Evolutionary conservation across 306 rosid species (phyloP).

Genomic region (Elaeagnus macrophylla): DNA sequence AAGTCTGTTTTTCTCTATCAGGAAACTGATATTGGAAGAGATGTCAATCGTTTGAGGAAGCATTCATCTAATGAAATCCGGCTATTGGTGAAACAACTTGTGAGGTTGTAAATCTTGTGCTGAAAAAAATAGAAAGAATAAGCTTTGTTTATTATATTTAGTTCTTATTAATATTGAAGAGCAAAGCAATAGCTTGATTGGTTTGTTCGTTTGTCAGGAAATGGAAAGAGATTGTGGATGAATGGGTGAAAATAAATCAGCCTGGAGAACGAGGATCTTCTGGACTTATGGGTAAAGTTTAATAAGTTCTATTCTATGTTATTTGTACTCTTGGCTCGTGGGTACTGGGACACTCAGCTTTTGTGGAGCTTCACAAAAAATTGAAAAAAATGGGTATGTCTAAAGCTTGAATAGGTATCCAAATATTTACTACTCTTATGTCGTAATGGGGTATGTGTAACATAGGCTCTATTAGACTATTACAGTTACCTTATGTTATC

Average conservation of each 20-base stretch:
- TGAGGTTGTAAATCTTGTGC: conserved; percentile 45
- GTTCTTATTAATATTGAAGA: not conserved
- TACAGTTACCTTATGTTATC: conserved; percentile 1
- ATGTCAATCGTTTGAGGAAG: conserved; percentile 85
- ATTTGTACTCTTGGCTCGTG: too few species aligned
- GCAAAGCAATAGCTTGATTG: not conserved
- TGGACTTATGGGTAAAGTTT: conserved; percentile 59
- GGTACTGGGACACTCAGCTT: too few species aligned
- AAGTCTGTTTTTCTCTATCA: conserved; percentile 11
- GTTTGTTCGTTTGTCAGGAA: conserved; percentile 46
- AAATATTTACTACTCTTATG: too few species aligned
- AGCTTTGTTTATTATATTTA: not conserved
- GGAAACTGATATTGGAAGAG: conserved; percentile 97
- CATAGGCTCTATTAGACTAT: too few species aligned
- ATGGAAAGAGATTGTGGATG: conserved; percentile 94
- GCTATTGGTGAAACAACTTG: conserved; percentile 88
- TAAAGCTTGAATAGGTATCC: too few species aligned
- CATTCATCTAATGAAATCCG: conserved; percentile 71
- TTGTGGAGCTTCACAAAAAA: too few species aligned
- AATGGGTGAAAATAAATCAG: conserved; percentile 80
- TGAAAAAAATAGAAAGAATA: not conserved
- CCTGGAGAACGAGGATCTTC: conserved; percentile 48
- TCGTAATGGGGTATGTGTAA: too few species aligned
- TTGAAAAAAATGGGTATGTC: too few species aligned
- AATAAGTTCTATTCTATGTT: too few species aligned